Base-by-base conservation (phyloP, 2,329 filamentous ascomycete genomes). In the Aciculosporium take region DNA sequence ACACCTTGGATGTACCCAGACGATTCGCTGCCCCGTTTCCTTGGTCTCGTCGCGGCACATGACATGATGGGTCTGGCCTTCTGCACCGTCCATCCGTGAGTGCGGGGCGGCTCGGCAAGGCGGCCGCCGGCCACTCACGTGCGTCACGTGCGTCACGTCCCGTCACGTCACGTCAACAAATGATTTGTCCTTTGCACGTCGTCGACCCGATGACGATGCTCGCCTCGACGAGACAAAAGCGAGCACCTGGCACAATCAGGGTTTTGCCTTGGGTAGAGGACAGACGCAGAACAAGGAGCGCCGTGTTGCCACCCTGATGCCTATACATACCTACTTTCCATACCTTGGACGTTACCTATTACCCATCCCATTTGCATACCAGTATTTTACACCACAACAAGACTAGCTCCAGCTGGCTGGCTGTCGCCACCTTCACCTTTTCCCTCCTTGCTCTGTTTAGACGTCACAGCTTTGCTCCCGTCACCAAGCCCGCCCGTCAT, bases 1-100 rank as follows among this genome's bases (percentile, higher is more conserved):
- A 27, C 9, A 7, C 15, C 23, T 13, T 9, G 29, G 7, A 13
- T 30, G 13, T 30, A 4, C 3, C 1, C 21, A 37, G 15, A 17
- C 35, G 12, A 31, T 15, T 31, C 7, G 13, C n/a, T n/a, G n/a
- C n/a, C 28, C 7, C 5, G 28, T 30, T 5, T 30, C 13, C n/a
- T n/a, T n/a, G 28, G 28, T n/a, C n/a, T n/a, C 21, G 15, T 24
- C 37, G 50, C 49, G 41, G 49, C 51, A 45, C 41, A 53, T 58
- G 56, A 58, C 56, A 58, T 58, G 55, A 58, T 42, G 23, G 28
- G 40, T 21, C 13, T 31, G 29, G 29, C 18, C 47, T 48, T 31
- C 47, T 48, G 46, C n/a, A 3, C 20, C 45, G 56, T 58, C n/a
- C n/a, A n/a, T n/a, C n/a, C n/a, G n/a, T n/a, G n/a, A n/a, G n/a